Conservation (phyloP, 2,329 filamentous ascomycete species). For the Macrophomina pseudophaseolina region DNA sequence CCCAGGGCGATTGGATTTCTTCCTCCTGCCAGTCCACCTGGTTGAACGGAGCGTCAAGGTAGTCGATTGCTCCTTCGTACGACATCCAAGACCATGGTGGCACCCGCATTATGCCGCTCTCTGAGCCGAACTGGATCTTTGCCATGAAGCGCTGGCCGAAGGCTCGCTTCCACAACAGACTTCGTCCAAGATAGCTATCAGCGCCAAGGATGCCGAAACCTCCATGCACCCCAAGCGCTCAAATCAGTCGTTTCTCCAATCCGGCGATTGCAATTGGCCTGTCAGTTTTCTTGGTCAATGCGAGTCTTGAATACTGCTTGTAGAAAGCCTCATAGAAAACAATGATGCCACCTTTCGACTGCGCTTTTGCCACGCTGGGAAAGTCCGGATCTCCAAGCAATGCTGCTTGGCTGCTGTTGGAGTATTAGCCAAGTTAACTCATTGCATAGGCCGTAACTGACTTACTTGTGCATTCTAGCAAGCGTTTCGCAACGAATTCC, state of each 20-base stretch:
- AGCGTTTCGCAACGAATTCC: constrained; percentile 33
- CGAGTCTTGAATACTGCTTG: constrained; percentile 3
- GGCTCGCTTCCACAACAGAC: neutral
- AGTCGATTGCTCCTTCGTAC: constrained; percentile 26
- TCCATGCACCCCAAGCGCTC: constrained; percentile 32
- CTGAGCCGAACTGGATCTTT: neutral
- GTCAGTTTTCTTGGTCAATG: constrained; percentile 29
- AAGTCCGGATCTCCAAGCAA: neutral
- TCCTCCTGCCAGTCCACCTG: constrained; percentile 4
- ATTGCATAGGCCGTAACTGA: constrained; percentile 26
- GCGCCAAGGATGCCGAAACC: constrained; percentile 40
- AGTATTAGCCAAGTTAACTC: neutral
- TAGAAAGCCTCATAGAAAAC: neutral
- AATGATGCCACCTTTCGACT: neutral
- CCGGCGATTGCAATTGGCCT: constrained; percentile 41
- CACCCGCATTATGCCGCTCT: neutral
- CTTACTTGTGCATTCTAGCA: constrained; percentile 32
- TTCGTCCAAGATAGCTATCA: neutral
- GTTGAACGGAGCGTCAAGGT: constrained; percentile 18
- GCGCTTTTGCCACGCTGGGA: neutral
- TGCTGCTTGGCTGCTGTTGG: neutral
- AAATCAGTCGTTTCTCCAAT: constrained; percentile 37
- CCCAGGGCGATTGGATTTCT: neutral
- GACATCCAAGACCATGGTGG: constrained; percentile 25
- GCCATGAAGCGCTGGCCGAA: neutral